phyloP scores from a whole-genome alignment of 2,329 filamentous ascomycete species.

The Chrysoporthe cubensis region DNA sequence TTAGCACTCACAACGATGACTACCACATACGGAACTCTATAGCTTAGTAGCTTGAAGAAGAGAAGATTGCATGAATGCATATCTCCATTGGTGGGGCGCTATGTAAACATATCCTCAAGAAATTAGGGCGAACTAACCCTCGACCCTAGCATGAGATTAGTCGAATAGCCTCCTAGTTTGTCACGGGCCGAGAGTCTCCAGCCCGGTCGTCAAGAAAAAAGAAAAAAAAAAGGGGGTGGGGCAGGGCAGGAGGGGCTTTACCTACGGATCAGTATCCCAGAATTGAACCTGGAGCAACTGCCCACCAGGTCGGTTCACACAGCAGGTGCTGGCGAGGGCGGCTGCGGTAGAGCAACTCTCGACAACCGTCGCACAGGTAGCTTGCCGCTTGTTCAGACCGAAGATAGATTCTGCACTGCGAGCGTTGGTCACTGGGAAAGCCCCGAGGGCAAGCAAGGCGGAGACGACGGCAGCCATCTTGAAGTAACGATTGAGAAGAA shows the following conservation, averaged over 20 bases:
- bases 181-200: background rate
- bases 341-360: conserved; percentile 26
- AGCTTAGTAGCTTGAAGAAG: background rate
- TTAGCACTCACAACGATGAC: background rate
- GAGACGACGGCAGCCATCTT: conserved; percentile 14
- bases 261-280: conserved; percentile 27
- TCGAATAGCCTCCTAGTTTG: background rate
- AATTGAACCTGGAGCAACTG: conserved; percentile 27
- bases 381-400: conserved; percentile 15
- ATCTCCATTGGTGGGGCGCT: too few relatives aligned
- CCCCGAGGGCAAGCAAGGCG: conserved; percentile 19
- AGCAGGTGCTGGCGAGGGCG: conserved; percentile 18
- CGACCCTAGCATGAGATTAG: conserved; percentile 5
- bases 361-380: conserved; percentile 22
- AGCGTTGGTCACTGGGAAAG: conserved; percentile 13
- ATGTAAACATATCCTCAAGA: background rate
- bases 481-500: background rate
- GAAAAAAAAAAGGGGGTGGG: background rate
- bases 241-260: background rate
- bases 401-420: conserved; percentile 22
- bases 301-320: conserved; percentile 26
- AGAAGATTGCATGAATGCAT: too few relatives aligned
- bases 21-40: background rate
- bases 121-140: conserved; percentile 15
- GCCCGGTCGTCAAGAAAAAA: background rate